phyloP scores from a whole-genome alignment of 2,329 filamentous ascomycete species.

The Diplodia intermedia region DNA sequence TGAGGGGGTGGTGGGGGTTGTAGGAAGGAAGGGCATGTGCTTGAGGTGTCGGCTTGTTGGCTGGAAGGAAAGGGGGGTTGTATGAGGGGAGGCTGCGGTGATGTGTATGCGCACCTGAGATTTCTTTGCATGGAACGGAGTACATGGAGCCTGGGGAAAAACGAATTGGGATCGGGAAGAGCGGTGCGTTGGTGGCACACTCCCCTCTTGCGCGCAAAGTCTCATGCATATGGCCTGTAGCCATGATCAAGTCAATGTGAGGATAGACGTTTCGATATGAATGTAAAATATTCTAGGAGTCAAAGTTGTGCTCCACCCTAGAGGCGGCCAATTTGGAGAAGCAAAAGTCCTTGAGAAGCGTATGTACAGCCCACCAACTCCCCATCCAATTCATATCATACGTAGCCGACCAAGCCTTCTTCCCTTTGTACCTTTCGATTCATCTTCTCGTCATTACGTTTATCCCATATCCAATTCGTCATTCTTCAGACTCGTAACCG shows the following conservation, averaged over 20 bases:
- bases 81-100: background rate
- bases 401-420: background rate
- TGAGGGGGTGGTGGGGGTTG: background rate
- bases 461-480: constrained; percentile 10
- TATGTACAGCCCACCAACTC: constrained; percentile 24
- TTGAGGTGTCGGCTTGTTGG: background rate
- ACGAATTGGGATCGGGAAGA: background rate
- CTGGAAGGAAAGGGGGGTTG: background rate
- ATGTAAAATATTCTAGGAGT: constrained; percentile 10
- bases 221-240: background rate
- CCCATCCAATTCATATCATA: constrained; percentile 3
- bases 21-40: background rate
- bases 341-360: background rate
- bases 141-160: background rate
- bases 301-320: constrained; percentile 12
- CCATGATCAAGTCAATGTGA: background rate
- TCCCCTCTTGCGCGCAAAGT: constrained; percentile 5
- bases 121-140: constrained; percentile 3
- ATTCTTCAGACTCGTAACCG: constrained; percentile 11
- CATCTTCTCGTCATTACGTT: constrained; percentile 10
- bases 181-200: background rate
- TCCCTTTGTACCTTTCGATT: background rate
- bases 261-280: background rate
- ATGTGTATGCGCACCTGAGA: background rate
- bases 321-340: constrained; percentile 22